phyloP scores from a whole-genome alignment of 352 stramenopile species.

The Phytophthora syringae region DNA sequence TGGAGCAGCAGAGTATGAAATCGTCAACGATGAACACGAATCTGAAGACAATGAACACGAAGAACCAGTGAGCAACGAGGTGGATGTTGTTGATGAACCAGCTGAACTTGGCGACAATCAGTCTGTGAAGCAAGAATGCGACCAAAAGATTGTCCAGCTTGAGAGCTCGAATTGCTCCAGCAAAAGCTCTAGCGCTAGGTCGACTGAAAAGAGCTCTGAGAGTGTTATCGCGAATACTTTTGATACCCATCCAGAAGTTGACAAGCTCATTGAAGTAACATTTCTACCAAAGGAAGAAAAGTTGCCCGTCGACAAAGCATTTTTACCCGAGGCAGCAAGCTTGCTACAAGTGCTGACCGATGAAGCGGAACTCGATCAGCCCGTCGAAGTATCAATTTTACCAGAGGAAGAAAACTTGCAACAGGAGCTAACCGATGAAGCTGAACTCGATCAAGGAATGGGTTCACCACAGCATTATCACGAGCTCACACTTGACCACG shows the following conservation, averaged over 20 bases:
- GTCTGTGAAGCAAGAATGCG: background rate
- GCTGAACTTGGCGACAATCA: background rate
- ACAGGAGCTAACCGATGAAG: constrained; percentile 1
- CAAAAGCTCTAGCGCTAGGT: background rate
- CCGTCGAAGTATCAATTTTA: background rate
- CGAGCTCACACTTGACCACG: constrained; percentile 46
- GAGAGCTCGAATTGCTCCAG: background rate
- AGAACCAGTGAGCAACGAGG: background rate
- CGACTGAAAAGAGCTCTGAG: background rate
- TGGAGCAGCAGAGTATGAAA: background rate
- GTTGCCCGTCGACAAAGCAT: no score
- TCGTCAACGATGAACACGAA: background rate
- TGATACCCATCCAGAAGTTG: background rate
- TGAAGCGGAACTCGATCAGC: no score
- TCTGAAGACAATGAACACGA: background rate
- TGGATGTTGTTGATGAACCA: background rate
- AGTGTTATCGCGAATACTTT: background rate
- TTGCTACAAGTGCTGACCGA: no score
- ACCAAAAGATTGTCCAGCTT: background rate
- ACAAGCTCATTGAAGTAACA: no score
- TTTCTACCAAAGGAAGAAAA: no score
- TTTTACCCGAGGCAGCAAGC: no score
- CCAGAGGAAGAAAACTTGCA: constrained; percentile 2
- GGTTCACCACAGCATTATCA: constrained; percentile 30
- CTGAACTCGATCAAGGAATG: background rate